Percentiles rank a stretch among this genome's conserved stretches.
phyloP scores from a whole-genome alignment of 1,139 yeast species.

The Debaryomycetaceae sp. region DNA sequence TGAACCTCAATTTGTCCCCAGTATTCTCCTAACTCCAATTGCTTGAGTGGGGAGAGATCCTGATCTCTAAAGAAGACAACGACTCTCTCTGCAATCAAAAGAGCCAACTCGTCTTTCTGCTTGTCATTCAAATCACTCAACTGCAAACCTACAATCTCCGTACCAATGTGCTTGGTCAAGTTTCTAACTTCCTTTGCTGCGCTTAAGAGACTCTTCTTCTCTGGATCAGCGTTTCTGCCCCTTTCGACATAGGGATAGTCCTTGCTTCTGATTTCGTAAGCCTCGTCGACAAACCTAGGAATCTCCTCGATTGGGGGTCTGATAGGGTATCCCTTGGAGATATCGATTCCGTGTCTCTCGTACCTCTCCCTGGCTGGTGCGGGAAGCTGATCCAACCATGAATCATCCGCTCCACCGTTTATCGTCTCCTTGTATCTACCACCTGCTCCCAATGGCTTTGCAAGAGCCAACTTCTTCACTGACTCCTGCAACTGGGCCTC shows the following conservation, averaged over 20 bases:
- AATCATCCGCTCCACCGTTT: slow-evolving; percentile 12
- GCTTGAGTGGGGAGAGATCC: slow-evolving; percentile 42
- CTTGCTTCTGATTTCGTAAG: slow-evolving; percentile 37
- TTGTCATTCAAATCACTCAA: slow-evolving; percentile 44
- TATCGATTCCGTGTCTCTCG: slow-evolving; percentile 24
- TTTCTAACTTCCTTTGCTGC: slow-evolving; percentile 43
- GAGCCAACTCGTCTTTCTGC: slow-evolving; percentile 50
- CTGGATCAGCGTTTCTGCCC: slow-evolving; percentile 49
- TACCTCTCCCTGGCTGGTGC: slow-evolving; percentile 18
- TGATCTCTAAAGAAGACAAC: slow-evolving; percentile 44
- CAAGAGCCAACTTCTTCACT: neutral
- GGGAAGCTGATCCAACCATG: slow-evolving; percentile 29
- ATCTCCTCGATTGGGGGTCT: slow-evolving; percentile 23
- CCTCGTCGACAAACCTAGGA: slow-evolving; percentile 52
- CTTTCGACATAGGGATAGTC: slow-evolving; percentile 42
- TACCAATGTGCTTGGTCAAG: slow-evolving; percentile 49
- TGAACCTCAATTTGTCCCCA: slow-evolving; percentile 45
- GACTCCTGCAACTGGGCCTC: neutral
- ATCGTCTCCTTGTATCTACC: neutral
- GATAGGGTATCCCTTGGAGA: slow-evolving; percentile 30
- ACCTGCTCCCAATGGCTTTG: neutral
- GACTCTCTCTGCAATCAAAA: slow-evolving; percentile 40
- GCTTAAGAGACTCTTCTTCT: slow-evolving; percentile 47
- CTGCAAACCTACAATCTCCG: slow-evolving; percentile 56
- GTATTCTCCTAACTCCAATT: slow-evolving; percentile 41